Evolutionary conservation across 1,284 basidiomycete genomes (phyloP).

Genomic region (Porogramme epimiltina): DNA sequence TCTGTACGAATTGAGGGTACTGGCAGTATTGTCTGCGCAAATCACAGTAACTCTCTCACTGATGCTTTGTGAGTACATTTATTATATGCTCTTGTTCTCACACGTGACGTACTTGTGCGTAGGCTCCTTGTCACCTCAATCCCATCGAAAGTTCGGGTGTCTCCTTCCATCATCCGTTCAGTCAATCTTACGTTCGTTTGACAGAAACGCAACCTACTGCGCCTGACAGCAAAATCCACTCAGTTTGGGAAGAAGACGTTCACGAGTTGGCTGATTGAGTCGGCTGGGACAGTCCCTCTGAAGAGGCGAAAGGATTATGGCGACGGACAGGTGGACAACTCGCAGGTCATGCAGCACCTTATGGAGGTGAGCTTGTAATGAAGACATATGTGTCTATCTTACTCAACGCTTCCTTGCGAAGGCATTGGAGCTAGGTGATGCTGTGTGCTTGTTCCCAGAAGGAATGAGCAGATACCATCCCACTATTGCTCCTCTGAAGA

Average conservation of each 20-base stretch:
- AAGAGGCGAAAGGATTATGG: slow-evolving; percentile 71
- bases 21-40: slow-evolving; percentile 68
- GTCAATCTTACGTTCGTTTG: background rate
- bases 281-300: slow-evolving; percentile 81
- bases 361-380: slow-evolving; percentile 52
- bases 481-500: slow-evolving; percentile 80
- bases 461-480: slow-evolving; percentile 84
- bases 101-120: background rate
- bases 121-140: slow-evolving; percentile 74
- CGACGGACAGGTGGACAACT: slow-evolving; percentile 63
- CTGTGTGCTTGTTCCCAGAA: slow-evolving; percentile 82
- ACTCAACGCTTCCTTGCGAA: slow-evolving; percentile 27
- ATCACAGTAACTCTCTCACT: slow-evolving; percentile 84
- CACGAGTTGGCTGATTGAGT: slow-evolving; percentile 87
- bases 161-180: background rate
- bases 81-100: background rate
- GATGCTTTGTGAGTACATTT: slow-evolving; percentile 71
- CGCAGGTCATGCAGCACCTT: slow-evolving; percentile 64
- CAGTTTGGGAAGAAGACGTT: slow-evolving; percentile 82
- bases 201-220: slow-evolving; percentile 66
- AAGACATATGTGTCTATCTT: too few relatives aligned
- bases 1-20: background rate
- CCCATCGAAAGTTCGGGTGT: slow-evolving; percentile 55
- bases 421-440: slow-evolving; percentile 78
- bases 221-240: slow-evolving; percentile 84